A percentile compares a stretch with the other conserved stretches of the same genome.
Conservation (phyloP, 2,329 filamentous ascomycete genomes). For the Helicocarpus griseus region DNA sequence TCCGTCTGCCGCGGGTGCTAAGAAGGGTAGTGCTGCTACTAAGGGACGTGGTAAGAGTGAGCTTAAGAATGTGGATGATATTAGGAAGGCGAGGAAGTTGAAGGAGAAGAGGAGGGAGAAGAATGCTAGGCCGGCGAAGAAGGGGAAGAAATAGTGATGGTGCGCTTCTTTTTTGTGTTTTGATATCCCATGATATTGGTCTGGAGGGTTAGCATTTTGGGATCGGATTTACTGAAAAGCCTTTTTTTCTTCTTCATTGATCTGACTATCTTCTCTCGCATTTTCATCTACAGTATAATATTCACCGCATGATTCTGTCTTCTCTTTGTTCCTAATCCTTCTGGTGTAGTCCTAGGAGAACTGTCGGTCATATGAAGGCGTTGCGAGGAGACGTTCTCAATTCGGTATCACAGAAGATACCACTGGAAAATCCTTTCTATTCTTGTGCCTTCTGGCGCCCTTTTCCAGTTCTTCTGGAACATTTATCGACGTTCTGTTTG, state of each 20-base stretch:
- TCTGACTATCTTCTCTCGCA: not conserved
- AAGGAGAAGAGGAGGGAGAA: constrained; percentile 72
- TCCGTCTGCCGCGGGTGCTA: constrained; percentile 7
- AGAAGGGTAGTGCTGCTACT: constrained; percentile 57
- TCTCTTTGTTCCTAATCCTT: no score
- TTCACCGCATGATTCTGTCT: no score
- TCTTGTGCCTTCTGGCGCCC: no score
- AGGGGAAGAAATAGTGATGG: constrained; percentile 19
- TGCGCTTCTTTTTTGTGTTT: not conserved
- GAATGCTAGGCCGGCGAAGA: constrained; percentile 72
- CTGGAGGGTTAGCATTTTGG: not conserved
- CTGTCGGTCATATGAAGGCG: no score
- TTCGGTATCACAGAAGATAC: no score
- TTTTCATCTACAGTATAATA: no score
- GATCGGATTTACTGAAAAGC: not conserved
- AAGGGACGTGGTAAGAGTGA: constrained; percentile 66
- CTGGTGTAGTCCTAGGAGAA: no score
- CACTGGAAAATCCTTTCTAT: no score
- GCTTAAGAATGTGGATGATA: constrained; percentile 72
- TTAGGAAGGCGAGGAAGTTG: constrained; percentile 69
- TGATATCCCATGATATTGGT: not conserved
- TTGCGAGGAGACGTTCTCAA: no score
- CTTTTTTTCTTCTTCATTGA: not conserved
- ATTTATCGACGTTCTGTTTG: no score
- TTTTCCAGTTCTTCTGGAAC: no score